Percentiles rank a stretch among this genome's conserved stretches.
Conservation (phyloP, 345 rosid species). For the Populus simonii region DNA sequence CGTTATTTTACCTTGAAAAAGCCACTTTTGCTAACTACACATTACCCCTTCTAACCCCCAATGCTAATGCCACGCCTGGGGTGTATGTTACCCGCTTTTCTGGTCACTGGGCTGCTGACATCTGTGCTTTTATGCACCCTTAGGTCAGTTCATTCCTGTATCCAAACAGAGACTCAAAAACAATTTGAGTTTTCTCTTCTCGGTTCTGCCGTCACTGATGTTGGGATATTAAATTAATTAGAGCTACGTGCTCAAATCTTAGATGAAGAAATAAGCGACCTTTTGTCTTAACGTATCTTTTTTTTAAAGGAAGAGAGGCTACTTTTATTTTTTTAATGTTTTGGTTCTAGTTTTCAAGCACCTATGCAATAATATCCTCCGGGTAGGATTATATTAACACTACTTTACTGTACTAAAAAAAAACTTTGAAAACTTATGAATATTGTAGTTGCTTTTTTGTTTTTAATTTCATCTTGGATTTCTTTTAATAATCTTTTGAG, state of each 20-base stretch:
- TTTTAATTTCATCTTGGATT: too few species aligned
- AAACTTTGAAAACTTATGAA: too few species aligned
- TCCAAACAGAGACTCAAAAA: neutral
- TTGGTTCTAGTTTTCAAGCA: neutral
- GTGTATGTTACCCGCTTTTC: conserved; percentile 1
- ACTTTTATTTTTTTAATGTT: neutral
- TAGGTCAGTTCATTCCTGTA: neutral
- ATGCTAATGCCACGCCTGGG: conserved; percentile 5
- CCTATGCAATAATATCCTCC: neutral
- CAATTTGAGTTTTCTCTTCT: neutral
- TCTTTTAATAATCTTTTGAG: too few species aligned
- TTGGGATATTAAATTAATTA: neutral
- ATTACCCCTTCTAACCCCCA: neutral
- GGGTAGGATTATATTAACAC: neutral
- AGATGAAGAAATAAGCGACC: too few species aligned
- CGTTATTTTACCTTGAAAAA: neutral
- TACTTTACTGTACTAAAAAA: too few species aligned
- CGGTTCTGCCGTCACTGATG: neutral
- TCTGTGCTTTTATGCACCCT: neutral
- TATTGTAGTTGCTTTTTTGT: too few species aligned
- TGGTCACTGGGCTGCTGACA: conserved; percentile 3
- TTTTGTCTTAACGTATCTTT: too few species aligned
- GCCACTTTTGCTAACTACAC: neutral
- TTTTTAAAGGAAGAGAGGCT: too few species aligned
- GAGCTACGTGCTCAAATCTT: neutral